Conservation (phyloP, 257 asterid genomes). For the Fraxinus pennsylvanica region DNA sequence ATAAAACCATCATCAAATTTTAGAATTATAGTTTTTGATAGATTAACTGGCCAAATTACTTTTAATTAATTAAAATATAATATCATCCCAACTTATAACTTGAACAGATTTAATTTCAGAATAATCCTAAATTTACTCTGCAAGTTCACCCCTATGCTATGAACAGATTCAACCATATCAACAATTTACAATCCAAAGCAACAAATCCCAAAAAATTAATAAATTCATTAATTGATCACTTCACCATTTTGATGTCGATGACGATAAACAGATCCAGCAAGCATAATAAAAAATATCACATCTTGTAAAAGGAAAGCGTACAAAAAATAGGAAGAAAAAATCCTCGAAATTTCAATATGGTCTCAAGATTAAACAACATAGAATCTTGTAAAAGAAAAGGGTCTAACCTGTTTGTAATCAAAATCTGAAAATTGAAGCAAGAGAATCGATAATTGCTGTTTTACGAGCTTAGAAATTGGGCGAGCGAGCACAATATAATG, state of each 20-base stretch:
- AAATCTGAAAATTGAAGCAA: conserved; percentile 12
- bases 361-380: neutral
- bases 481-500: neutral
- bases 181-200: neutral
- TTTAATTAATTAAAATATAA: neutral
- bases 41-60: neutral
- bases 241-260: neutral
- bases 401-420: conserved; percentile 20
- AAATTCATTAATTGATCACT: neutral
- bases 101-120: neutral
- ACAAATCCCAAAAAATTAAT: conserved; percentile 20
- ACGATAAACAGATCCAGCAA: conserved; percentile 29
- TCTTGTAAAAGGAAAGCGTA: neutral
- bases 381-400: neutral
- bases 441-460: neutral
- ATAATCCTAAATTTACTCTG: neutral
- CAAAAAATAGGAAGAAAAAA: neutral
- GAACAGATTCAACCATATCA: neutral
- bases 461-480: conserved; percentile 6
- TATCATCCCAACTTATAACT: neutral
- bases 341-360: neutral
- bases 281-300: neutral
- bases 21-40: conserved; percentile 5
- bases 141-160: neutral
- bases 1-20: conserved; percentile 16